Conservation (phyloP, 192 early-diverging fungal genomes). For the Gigaspora rosea region DNA sequence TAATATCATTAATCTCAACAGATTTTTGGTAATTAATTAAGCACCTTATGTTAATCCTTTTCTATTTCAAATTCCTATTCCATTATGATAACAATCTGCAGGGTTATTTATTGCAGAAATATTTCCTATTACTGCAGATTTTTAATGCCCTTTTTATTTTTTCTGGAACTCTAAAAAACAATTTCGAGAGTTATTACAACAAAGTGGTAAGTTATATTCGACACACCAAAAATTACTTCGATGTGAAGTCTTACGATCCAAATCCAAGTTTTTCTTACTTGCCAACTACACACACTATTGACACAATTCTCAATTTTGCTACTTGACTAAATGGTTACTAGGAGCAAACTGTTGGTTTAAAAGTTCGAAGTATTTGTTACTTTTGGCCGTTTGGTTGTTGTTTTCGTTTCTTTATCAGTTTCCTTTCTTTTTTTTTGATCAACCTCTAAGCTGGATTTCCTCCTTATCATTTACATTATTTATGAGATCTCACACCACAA, state of each 20-base stretch:
- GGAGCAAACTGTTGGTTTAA: not conserved
- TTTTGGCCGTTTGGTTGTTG: too few relatives aligned
- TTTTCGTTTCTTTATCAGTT: not conserved
- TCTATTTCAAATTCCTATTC: too few relatives aligned
- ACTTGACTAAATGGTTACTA: not conserved
- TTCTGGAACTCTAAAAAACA: constrained; percentile 36
- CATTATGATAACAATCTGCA: too few relatives aligned
- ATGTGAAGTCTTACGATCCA: not conserved
- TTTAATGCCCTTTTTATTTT: constrained; percentile 4
- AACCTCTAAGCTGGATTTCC: not conserved
- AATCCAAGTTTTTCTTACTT: not conserved
- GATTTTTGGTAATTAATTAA: too few relatives aligned
- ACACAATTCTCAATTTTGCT: not conserved
- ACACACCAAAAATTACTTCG: constrained; percentile 5
- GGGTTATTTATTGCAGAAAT: too few relatives aligned
- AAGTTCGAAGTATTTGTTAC: not conserved
- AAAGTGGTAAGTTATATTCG: not conserved
- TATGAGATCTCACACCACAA: not conserved
- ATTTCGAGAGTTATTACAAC: too few relatives aligned
- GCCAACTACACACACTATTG: not conserved
- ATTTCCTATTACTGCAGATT: too few relatives aligned
- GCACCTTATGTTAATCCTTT: too few relatives aligned
- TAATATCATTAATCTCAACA: too few relatives aligned
- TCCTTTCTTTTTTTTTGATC: not conserved
- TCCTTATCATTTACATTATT: not conserved